phyloP scores from a whole-genome alignment of 2,329 filamentous ascomycete species.

The Aphanoascus verrucosus region DNA sequence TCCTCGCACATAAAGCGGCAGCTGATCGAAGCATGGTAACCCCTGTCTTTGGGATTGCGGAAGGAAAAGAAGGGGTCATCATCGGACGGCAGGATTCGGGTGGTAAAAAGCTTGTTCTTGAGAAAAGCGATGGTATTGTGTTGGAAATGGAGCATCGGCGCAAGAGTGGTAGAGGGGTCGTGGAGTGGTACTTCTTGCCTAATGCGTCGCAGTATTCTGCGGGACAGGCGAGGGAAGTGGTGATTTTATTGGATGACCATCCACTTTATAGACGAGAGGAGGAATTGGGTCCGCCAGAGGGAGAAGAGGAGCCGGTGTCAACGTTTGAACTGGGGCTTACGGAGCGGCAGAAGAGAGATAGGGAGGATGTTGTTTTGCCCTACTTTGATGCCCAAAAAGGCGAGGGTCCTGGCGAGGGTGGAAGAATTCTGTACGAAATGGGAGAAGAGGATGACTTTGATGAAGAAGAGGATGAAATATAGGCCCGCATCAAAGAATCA shows the following conservation, averaged over 20 bases:
- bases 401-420: constrained; percentile 63
- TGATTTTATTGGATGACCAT: constrained; percentile 64
- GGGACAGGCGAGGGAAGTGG: constrained; percentile 41
- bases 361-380: constrained; percentile 82
- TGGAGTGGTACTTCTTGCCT: constrained; percentile 56
- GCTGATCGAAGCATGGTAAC: constrained; percentile 62
- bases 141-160: constrained; percentile 78
- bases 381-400: constrained; percentile 92
- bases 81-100: constrained; percentile 46
- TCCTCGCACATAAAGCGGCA: constrained; percentile 63
- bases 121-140: constrained; percentile 53
- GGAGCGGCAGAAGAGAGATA: constrained; percentile 75
- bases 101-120: constrained; percentile 16
- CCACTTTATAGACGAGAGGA: constrained; percentile 50
- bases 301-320: constrained; percentile 51
- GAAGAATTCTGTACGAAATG: constrained; percentile 93
- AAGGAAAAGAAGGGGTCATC: constrained; percentile 68
- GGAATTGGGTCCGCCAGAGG: constrained; percentile 36
- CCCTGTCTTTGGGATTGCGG: constrained; percentile 67
- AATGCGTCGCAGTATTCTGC: constrained; percentile 35
- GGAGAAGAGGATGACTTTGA: constrained; percentile 94
- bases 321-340: constrained; percentile 83
- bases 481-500: constrained; percentile 14
- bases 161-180: constrained; percentile 66
- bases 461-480: constrained; percentile 89